A percentile compares a stretch with the other conserved stretches of the same genome.
Conservation (phyloP, 2,329 filamentous ascomycete genomes). For the Arachnomyces sp. region DNA sequence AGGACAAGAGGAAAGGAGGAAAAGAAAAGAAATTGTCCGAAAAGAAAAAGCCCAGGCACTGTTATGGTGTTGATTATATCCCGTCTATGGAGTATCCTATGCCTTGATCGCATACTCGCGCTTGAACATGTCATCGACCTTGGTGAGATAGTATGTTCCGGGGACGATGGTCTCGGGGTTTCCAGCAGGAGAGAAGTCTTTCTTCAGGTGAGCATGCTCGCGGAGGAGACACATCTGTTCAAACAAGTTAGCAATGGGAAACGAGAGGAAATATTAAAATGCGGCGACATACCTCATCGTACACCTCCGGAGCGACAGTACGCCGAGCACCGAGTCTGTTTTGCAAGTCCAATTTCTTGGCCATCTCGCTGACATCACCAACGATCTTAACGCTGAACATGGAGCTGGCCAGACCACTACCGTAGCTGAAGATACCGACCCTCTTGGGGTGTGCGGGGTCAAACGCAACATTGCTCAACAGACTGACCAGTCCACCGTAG, state of each 20-base stretch:
- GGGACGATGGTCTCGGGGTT: constrained; percentile 57
- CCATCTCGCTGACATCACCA: constrained; percentile 61
- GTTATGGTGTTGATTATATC: constrained; percentile 8
- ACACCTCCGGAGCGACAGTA: constrained; percentile 61
- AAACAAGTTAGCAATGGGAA: constrained; percentile 18
- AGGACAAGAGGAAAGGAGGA: too few species aligned
- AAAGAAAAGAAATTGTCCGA: too few species aligned
- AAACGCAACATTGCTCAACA: constrained; percentile 58
- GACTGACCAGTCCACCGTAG: constrained; percentile 48
- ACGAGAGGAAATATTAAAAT: constrained; percentile 11
- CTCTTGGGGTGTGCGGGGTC: constrained; percentile 63
- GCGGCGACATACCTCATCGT: constrained; percentile 56
- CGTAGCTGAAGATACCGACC: constrained; percentile 71
- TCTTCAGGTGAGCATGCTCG: constrained; percentile 76
- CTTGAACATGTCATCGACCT: constrained; percentile 81
- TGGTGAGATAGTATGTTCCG: constrained; percentile 70
- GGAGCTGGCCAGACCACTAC: constrained; percentile 68
- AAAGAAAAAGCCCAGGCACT: too few species aligned
- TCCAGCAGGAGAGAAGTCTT: constrained; percentile 65
- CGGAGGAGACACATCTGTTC: constrained; percentile 67
- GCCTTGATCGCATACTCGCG: constrained; percentile 69
- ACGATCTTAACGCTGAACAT: constrained; percentile 60
- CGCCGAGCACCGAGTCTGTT: constrained; percentile 59
- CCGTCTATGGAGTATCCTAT: constrained; percentile 34
- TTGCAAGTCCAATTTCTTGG: constrained; percentile 62